These are phyloP conservation scores for Nemania sp. DNA, from an alignment of 2,329 filamentous ascomycete species.

Conservation along the genomic window DNA sequence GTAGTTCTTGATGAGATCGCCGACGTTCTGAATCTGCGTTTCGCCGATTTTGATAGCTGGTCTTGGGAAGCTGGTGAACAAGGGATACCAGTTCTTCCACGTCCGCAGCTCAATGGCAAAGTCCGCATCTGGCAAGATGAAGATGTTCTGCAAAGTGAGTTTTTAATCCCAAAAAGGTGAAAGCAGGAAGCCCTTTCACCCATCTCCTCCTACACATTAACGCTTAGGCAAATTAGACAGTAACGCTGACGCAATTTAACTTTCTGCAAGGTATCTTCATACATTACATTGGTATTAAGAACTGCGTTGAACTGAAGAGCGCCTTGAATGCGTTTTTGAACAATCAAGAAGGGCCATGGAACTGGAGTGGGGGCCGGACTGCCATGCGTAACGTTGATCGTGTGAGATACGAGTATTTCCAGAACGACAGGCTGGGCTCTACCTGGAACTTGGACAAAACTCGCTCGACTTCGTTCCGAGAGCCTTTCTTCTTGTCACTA, in stretches of 20 bases:
- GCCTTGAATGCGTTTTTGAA: slow-evolving; percentile 28
- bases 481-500: slow-evolving; percentile 42
- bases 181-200: too few species aligned
- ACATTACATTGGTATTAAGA: slow-evolving; percentile 45
- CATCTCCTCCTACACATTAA: too few species aligned
- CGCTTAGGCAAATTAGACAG: too few species aligned
- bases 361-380: slow-evolving; percentile 13
- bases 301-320: slow-evolving; percentile 40
- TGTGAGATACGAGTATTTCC: slow-evolving; percentile 30
- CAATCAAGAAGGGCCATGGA: slow-evolving; percentile 16
- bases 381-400: background rate
- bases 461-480: slow-evolving; percentile 27
- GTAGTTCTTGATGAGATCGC: slow-evolving; percentile 47
- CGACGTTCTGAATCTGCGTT: slow-evolving; percentile 49
- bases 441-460: background rate
- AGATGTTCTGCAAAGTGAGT: too few species aligned
- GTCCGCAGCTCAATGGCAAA: slow-evolving; percentile 48
- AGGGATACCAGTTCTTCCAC: slow-evolving; percentile 47
- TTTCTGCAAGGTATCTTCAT: slow-evolving; percentile 50
- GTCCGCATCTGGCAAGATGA: slow-evolving; percentile 52
- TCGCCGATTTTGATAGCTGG: slow-evolving; percentile 46
- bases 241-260: too few species aligned
- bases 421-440: background rate
- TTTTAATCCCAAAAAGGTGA: too few species aligned
- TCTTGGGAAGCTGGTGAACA: slow-evolving; percentile 46